Conservation (phyloP, 257 asterid genomes). For the Buddleja alternifolia region DNA sequence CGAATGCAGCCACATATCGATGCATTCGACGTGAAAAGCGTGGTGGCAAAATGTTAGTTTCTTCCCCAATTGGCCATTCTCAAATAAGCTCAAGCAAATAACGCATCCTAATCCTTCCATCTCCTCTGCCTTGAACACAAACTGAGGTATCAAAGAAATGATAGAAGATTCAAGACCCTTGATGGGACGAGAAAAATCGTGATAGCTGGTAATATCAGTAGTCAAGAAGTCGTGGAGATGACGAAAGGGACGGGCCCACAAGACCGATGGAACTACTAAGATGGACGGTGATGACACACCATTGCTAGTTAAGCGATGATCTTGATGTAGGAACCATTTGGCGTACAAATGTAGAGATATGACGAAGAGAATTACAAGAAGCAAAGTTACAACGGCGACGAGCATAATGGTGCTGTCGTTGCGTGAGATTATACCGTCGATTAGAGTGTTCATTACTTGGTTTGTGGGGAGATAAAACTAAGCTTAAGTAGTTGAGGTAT, state of each 20-base stretch:
- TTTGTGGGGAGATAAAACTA: no score
- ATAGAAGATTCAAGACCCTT: constrained; percentile 34
- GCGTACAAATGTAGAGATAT: no score
- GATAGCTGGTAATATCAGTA: not conserved
- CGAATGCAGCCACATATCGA: constrained; percentile 71
- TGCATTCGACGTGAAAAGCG: constrained; percentile 64
- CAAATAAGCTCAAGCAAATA: constrained; percentile 56
- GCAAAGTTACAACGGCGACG: no score
- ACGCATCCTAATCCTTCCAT: constrained; percentile 46
- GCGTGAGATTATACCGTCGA: no score
- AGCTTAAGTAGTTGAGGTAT: no score
- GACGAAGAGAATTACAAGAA: no score
- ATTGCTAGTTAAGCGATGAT: no score
- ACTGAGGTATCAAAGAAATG: constrained; percentile 36
- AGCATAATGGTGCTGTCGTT: no score
- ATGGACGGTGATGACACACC: no score
- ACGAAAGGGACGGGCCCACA: constrained; percentile 26
- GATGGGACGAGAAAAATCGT: not conserved
- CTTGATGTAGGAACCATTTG: no score
- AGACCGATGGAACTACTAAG: not conserved
- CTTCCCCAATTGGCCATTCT: constrained; percentile 45
- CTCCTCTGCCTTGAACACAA: constrained; percentile 18
- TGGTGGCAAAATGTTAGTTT: constrained; percentile 51
- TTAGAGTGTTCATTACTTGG: no score
- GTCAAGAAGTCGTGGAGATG: constrained; percentile 20